Evolutionary conservation across 805 yeast species (phyloP).

Genomic region (Kluyveromyces lactis): DNA sequence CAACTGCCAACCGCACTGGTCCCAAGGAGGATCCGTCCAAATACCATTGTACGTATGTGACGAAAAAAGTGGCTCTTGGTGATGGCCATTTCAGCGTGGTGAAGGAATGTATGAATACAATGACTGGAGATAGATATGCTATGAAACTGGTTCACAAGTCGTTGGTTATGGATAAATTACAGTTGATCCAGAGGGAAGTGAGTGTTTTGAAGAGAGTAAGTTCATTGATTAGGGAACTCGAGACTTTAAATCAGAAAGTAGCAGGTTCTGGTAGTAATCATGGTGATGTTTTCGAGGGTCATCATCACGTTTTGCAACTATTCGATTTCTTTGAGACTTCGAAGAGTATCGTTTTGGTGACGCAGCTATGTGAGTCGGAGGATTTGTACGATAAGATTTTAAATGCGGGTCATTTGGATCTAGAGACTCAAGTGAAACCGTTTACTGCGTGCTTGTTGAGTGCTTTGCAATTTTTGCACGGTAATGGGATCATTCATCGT

Average conservation of each 20-base stretch:
- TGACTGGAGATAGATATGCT: conserved; percentile 38
- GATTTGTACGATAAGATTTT: conserved; percentile 58
- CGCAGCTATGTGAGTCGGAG: conserved; percentile 61
- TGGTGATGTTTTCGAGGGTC: conserved; percentile 23
- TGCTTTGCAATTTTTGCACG: conserved; percentile 52
- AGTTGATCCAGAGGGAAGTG: conserved; percentile 52
- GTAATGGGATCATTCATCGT: conserved; percentile 55
- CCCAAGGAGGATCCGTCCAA: conserved; percentile 3
- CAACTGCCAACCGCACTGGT: neutral
- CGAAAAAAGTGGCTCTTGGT: conserved; percentile 29
- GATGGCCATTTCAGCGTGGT: conserved; percentile 45
- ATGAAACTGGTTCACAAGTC: conserved; percentile 33
- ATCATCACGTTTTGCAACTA: conserved; percentile 47
- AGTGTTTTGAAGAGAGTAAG: conserved; percentile 34
- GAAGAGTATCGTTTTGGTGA: conserved; percentile 45
- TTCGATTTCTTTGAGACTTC: conserved; percentile 66
- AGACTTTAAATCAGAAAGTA: conserved; percentile 16
- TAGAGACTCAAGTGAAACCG: conserved; percentile 40
- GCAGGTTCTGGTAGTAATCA: neutral
- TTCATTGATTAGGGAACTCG: conserved; percentile 22
- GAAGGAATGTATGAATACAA: conserved; percentile 38
- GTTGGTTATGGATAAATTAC: conserved; percentile 22
- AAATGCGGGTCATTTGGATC: conserved; percentile 35
- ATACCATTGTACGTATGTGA: conserved; percentile 24
- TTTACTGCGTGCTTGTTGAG: conserved; percentile 43